phyloP scores from a whole-genome alignment of 2,329 filamentous ascomycete genomes.

The Leptographium procerum region DNA sequence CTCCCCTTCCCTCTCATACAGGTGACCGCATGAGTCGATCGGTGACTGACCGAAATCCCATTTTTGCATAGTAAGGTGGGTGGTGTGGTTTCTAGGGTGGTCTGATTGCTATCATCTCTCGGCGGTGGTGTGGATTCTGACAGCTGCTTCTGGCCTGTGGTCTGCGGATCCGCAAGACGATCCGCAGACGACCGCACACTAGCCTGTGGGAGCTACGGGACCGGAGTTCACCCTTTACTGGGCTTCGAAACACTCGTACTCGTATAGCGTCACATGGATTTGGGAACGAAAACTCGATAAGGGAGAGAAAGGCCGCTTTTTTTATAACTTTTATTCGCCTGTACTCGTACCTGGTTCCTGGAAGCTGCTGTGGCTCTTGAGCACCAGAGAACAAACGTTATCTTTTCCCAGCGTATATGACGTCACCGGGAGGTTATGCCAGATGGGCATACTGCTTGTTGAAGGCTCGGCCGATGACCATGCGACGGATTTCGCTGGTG shows the following conservation, averaged over 20 bases:
- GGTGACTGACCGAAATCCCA: not conserved
- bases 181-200: too few species aligned
- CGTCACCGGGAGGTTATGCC: too few species aligned
- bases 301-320: too few species aligned
- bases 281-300: too few species aligned
- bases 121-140: not conserved
- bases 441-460: constrained; percentile 63
- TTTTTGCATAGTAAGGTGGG: too few species aligned
- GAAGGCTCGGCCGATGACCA: constrained; percentile 88
- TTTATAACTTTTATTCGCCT: too few species aligned
- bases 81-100: not conserved
- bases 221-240: too few species aligned
- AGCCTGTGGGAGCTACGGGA: too few species aligned
- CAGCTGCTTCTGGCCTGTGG: not conserved
- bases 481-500: constrained; percentile 83
- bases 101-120: not conserved
- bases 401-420: too few species aligned
- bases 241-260: too few species aligned
- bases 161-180: not conserved
- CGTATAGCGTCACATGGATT: too few species aligned
- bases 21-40: not conserved
- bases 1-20: not conserved
- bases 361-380: not conserved
- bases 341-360: not conserved
- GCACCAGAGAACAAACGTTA: too few species aligned